A percentile compares a stretch with the other conserved stretches of the same genome.
These are phyloP conservation scores for Pyrenula massariospora DNA, from an alignment of 495 filamentous ascomycete genomes.

Conservation along the genomic window DNA sequence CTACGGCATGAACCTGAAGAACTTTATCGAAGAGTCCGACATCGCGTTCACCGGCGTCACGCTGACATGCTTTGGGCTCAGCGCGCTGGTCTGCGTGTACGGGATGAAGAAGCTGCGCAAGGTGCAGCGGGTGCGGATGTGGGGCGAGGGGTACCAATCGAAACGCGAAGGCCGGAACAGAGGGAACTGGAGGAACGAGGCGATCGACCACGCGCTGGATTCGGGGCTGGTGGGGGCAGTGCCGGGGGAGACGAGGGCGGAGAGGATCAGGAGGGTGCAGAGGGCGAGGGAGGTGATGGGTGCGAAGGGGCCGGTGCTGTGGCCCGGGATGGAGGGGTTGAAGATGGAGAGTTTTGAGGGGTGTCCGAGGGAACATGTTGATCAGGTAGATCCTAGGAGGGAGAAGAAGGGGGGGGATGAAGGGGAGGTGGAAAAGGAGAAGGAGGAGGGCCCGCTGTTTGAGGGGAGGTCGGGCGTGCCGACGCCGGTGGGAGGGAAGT, in stretches of 20 bases:
- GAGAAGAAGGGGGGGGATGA: background rate
- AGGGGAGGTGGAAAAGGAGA: background rate
- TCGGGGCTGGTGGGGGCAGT: constrained; percentile 1
- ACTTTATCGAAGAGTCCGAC: constrained; percentile 95
- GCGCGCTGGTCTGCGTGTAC: constrained; percentile 63
- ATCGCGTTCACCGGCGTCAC: constrained; percentile 74
- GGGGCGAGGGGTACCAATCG: constrained; percentile 25
- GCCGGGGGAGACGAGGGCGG: constrained; percentile 8
- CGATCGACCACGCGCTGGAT: constrained; percentile 1
- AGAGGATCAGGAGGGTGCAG: constrained; percentile 5
- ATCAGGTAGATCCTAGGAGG: background rate
- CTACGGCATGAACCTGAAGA: constrained; percentile 98
- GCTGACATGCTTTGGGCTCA: constrained; percentile 56
- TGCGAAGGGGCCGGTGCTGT: background rate
- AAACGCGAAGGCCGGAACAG: constrained; percentile 3
- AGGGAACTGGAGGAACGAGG: constrained; percentile 11
- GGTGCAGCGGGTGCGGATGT: constrained; percentile 89
- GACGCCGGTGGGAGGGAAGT: background rate
- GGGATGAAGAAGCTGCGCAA: constrained; percentile 71
- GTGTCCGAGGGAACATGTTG: background rate
- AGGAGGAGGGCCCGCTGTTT: background rate
- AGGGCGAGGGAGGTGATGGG: background rate
- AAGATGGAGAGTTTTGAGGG: background rate
- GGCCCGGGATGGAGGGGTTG: background rate
- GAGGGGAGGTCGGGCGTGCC: background rate